These are phyloP conservation scores for Xylaria sp. DNA, from an alignment of 2,329 filamentous ascomycete genomes.

Conservation along the genomic window DNA sequence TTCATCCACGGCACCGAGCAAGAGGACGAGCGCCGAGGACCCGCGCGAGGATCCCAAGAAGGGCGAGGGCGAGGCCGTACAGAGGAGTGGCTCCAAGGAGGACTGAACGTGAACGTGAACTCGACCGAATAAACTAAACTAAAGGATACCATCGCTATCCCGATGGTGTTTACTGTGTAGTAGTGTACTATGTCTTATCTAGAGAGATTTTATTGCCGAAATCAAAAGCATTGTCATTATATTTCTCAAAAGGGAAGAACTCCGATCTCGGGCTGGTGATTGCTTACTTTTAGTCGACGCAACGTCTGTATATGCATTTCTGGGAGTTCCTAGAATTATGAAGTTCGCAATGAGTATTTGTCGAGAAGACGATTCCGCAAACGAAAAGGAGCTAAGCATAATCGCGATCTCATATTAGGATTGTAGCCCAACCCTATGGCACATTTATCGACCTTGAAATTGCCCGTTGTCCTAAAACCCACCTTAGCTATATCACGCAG, in stretches of 20 bases:
- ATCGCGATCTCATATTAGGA: background rate
- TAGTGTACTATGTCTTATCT: background rate
- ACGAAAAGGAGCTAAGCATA: background rate
- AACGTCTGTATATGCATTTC: background rate
- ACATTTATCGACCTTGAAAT: background rate
- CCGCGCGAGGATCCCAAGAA: conserved; percentile 46
- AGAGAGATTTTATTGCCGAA: background rate
- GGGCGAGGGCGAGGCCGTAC: conserved; percentile 38
- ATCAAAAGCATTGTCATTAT: background rate
- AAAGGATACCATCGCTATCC: background rate
- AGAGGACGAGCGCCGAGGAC: conserved; percentile 42
- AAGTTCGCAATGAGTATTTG: background rate
- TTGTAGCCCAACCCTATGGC: background rate
- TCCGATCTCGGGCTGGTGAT: background rate
- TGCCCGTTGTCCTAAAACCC: conserved; percentile 4
- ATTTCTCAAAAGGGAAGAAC: background rate
- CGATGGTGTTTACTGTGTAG: conserved; percentile 1
- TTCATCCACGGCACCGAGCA: conserved; percentile 42
- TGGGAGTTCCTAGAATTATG: background rate
- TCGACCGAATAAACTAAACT: too few relatives aligned
- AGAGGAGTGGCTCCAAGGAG: conserved; percentile 22
- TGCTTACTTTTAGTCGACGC: background rate
- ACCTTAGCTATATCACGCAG: conserved; percentile 5
- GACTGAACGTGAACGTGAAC: background rate
- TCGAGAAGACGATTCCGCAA: background rate